Base-by-base conservation (phyloP, 1,139 yeast species). In the Protomyces pachydermus region DNA sequence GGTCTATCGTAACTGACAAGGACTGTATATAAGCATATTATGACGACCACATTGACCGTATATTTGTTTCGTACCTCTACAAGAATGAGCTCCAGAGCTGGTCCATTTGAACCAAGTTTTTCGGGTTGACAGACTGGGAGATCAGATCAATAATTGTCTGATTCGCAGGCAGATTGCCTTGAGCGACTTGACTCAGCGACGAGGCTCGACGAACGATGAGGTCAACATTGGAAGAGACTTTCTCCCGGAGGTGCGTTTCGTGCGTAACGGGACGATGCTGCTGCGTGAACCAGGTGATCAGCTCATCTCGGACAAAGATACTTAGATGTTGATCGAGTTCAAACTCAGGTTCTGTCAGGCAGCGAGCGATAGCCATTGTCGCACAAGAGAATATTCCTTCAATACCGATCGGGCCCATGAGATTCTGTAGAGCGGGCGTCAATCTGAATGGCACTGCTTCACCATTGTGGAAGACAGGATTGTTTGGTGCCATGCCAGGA, bases 21-120 rank as follows among this genome's bases (percentile, higher is more conserved):
- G 32, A 28, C 8, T 28, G 32, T 28, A 28, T 28, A 28, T 28
- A 1, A 8, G 32, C 32, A 28, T 28, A 20, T 28, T 28, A 28
- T 28, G 32, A 28, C 32, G 32, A 28, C 32, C 32, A 28, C 32
- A 5, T 28, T 28, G 32, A 5, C 8, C 4, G 4, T 6, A 28
- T 28, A 28, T 5, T 28, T 28, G 32, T 28, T 6, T 28, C 32
- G 32, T 6, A 28, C 32, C 8, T 5, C 32, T 77, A 87, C 70
- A 91, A 82, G 78, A 91, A 93, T 0, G 98, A 95, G 96, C 93
- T 91, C 95, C 97, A 93, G 68, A 90, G 81, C 37, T 91, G 87
- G 72, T 95, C 98, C 20, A 96, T 88, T 67, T 91, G 85, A 14
- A 98, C 98, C 73, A 95, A 79, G 71, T 90, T 90, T 71, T 97